Base-by-base conservation (phyloP, 2,329 filamentous ascomycete species). In the Aaosphaeria arxii region DNA sequence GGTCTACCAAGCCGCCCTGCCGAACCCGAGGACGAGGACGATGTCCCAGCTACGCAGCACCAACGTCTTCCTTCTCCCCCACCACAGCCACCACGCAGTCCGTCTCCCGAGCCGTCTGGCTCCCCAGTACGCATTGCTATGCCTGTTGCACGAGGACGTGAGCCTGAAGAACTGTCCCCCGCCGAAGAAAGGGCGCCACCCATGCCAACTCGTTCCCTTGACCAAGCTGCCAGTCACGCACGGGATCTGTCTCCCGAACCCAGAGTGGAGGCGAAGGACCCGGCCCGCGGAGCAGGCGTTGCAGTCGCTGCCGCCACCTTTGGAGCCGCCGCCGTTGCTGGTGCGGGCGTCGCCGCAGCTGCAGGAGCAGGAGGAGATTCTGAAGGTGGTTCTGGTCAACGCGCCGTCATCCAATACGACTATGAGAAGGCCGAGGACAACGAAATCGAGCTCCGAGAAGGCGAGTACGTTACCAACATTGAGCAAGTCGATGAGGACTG, bases 361-460 rank as follows among this genome's bases (percentile, higher is more conserved):
- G 58, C 62, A 31, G 70, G 73, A 30, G 62, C 71, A 1, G 56
- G n/a, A 33, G 42, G n/a, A 11, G 31, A 13, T 6, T 62, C 69
- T 13, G 68, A 67, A 4, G 59, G 62, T 24, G 59, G 61, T 30
- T 80, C 80, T 33, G 87, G 87, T 45, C 82, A 86, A 66, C 84
- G 84, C 42, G 94, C 94, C 1, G 63, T 95, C 48, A 83, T 94
- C 33, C 86, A 94, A 63, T 99, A 94, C 68, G 94, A 99, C 67
- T 99, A 99, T 66, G 92, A 96, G 63, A 96, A 95, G 74, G 91
- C 91, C 1, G 94, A 99, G 71, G 91, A 96, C 57, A 99, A 99
- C 63, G 94, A 99, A 73, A 83, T 99, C 48, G 91, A 96, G 56
- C 80, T 99, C 13, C 79, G 82, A 29, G 94, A 99, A 72, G 91